These are phyloP conservation scores for Monilinia fructicola DNA, from an alignment of 2,329 filamentous ascomycete species.

Conservation along the genomic window DNA sequence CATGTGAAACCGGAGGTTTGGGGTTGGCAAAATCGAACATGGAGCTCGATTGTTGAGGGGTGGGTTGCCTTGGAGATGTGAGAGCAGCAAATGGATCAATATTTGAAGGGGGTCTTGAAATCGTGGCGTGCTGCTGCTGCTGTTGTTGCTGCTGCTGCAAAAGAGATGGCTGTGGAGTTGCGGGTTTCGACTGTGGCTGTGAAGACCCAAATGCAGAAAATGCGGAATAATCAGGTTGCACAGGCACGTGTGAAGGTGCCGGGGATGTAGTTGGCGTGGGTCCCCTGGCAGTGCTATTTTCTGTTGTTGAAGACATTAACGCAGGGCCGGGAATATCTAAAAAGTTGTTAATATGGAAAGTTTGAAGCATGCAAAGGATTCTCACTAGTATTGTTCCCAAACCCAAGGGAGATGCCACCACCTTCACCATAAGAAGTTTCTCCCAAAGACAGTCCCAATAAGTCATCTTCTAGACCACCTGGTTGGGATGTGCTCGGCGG, in stretches of 20 bases:
- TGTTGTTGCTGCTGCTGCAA: slow-evolving; percentile 46
- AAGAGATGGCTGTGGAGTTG: slow-evolving; percentile 52
- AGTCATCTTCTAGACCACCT: slow-evolving; percentile 80
- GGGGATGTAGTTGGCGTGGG: slow-evolving; percentile 46
- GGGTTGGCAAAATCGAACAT: slow-evolving; percentile 45
- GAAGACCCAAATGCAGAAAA: slow-evolving; percentile 58
- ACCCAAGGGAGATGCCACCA: slow-evolving; percentile 81
- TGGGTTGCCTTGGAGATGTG: slow-evolving; percentile 45
- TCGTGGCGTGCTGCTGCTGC: slow-evolving; percentile 38
- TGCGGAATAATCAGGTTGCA: slow-evolving; percentile 48
- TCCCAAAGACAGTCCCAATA: slow-evolving; percentile 82
- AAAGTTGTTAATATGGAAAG: slow-evolving; percentile 35
- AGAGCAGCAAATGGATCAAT: slow-evolving; percentile 58
- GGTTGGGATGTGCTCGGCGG: slow-evolving; percentile 43
- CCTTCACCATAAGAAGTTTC: slow-evolving; percentile 63
- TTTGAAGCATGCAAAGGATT: not conserved
- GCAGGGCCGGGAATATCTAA: slow-evolving; percentile 63
- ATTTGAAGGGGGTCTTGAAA: slow-evolving; percentile 45
- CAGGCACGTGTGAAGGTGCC: slow-evolving; percentile 28
- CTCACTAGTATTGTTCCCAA: slow-evolving; percentile 67
- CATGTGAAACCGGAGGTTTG: slow-evolving; percentile 40
- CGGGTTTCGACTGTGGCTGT: slow-evolving; percentile 50
- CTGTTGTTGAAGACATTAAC: slow-evolving; percentile 62
- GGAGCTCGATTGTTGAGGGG: slow-evolving; percentile 53
- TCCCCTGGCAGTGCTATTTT: slow-evolving; percentile 57